Conservation (phyloP, 1,139 yeast genomes). For the Suhomyces kunorum region DNA sequence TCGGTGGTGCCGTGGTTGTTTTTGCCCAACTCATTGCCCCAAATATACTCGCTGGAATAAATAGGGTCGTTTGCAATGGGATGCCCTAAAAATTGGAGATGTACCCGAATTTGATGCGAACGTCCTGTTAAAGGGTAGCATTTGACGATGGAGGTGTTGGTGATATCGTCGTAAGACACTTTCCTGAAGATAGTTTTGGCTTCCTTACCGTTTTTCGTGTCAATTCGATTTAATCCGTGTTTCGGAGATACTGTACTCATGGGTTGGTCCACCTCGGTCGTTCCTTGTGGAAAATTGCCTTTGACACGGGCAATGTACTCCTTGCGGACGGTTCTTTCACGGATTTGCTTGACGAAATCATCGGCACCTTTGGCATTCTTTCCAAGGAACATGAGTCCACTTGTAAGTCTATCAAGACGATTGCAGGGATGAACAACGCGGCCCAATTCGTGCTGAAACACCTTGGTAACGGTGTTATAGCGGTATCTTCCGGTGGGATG, state of each 20-base stretch:
- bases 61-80: constrained; percentile 97
- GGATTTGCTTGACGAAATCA: constrained; percentile 67
- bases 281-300: constrained; percentile 60
- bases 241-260: constrained; percentile 74
- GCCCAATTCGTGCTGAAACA: constrained; percentile 67
- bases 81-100: constrained; percentile 79
- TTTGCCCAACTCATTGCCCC: constrained; percentile 68
- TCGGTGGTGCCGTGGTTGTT: constrained; percentile 51
- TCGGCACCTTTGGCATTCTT: constrained; percentile 83
- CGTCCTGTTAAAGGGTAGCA: constrained; percentile 90
- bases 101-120: constrained; percentile 94
- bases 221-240: constrained; percentile 73
- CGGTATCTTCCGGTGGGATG: constrained; percentile 96
- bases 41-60: constrained; percentile 62
- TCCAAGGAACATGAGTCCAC: constrained; percentile 93
- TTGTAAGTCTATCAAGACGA: constrained; percentile 84
- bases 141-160: constrained; percentile 67
- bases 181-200: constrained; percentile 57
- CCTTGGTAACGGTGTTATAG: constrained; percentile 83
- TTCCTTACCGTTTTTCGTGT: constrained; percentile 64
- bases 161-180: constrained; percentile 58
- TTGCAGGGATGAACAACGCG: constrained; percentile 83
- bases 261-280: constrained; percentile 63
- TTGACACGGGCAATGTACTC: constrained; percentile 85
- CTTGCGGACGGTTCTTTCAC: constrained; percentile 74